phyloP scores from a whole-genome alignment of 352 stramenopile genomes.

The Globisporangium cylindrosporum region DNA sequence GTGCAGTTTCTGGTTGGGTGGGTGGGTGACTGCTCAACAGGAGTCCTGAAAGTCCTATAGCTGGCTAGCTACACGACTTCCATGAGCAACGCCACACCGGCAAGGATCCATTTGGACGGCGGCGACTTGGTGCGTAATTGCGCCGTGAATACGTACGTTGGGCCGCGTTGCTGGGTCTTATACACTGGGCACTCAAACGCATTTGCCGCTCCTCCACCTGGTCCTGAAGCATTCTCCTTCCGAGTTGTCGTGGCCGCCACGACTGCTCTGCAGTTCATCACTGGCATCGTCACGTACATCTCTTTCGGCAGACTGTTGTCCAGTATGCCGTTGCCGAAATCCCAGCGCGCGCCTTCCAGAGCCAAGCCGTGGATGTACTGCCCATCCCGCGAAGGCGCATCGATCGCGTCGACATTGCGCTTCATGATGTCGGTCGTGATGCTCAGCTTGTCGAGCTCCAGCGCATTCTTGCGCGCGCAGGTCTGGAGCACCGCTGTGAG shows the following conservation, averaged over 20 bases:
- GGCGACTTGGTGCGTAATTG: slow-evolving; percentile 85
- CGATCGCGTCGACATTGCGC: slow-evolving; percentile 69
- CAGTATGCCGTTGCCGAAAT: slow-evolving; percentile 75
- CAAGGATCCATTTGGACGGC: slow-evolving; percentile 89
- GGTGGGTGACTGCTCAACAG: too few species aligned
- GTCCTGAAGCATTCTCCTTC: neutral
- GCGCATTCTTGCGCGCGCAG: slow-evolving; percentile 60
- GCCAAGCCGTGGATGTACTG: slow-evolving; percentile 88
- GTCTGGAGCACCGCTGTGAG: slow-evolving; percentile 81
- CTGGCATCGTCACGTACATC: slow-evolving; percentile 90
- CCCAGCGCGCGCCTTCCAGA: slow-evolving; percentile 90
- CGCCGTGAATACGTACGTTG: slow-evolving; percentile 88
- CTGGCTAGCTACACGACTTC: slow-evolving; percentile 58
- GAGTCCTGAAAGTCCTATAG: neutral
- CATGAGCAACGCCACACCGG: slow-evolving; percentile 87
- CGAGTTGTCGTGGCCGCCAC: neutral
- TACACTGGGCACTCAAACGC: slow-evolving; percentile 90
- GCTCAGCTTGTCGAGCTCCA: slow-evolving; percentile 83
- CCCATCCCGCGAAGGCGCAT: slow-evolving; percentile 85
- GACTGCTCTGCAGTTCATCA: slow-evolving; percentile 80
- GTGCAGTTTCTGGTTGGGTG: neutral
- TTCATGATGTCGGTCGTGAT: slow-evolving; percentile 89
- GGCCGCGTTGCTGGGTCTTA: slow-evolving; percentile 87
- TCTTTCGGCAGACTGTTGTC: slow-evolving; percentile 85
- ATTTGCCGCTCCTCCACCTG: slow-evolving; percentile 14